phyloP scores from a whole-genome alignment of 169 alveolate species.

The Eimeria sp. region DNA sequence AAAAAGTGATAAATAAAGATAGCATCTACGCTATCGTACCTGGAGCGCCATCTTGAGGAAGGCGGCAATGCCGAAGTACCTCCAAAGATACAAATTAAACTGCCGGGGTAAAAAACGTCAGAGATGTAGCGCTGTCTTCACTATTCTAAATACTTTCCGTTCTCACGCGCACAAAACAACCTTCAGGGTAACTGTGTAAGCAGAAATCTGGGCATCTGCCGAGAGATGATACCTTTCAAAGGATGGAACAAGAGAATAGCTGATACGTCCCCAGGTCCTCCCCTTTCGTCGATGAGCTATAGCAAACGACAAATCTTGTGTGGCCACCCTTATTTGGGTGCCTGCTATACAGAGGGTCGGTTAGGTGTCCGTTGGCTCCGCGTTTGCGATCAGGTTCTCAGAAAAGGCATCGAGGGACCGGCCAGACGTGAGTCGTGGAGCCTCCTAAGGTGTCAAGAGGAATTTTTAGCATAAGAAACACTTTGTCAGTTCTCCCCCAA shows the following conservation, averaged over 20 bases:
- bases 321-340: neutral
- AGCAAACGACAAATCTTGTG: neutral
- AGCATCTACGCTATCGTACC: slow-evolving; percentile 2
- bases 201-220: neutral
- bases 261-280: neutral
- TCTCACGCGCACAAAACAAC: neutral
- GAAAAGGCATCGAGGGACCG: neutral
- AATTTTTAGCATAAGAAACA: neutral
- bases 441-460: neutral
- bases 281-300: neutral
- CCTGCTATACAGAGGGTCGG: neutral
- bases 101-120: neutral
- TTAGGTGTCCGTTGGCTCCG: neutral
- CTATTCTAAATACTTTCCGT: neutral
- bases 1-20: neutral
- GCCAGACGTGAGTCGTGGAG: neutral
- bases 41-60: neutral
- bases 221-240: neutral
- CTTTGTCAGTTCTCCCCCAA: neutral
- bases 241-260: neutral
- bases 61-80: neutral
- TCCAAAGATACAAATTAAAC: neutral
- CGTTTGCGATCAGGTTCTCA: neutral
- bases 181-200: neutral
- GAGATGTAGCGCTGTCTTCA: neutral